Evolutionary conservation across 78 protist genomes (phyloP).

Genomic region (Polysphondylium violaceum): DNA sequence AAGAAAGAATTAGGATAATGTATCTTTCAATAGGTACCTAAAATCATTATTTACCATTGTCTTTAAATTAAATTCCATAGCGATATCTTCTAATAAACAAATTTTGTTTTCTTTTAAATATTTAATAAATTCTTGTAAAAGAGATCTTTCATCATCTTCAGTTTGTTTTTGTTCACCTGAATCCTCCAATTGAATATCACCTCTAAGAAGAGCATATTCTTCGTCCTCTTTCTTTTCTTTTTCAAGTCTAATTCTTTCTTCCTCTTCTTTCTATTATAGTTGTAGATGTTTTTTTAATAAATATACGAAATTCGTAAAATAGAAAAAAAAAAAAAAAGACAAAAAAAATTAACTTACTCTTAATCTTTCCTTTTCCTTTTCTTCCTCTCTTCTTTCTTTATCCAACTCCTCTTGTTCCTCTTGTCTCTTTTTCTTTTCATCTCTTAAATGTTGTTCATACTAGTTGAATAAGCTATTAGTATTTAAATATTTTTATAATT

Average conservation of each 20-base stretch:
- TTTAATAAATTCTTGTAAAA: conserved; percentile 34
- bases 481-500: too few relatives aligned
- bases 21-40: not conserved
- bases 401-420: conserved; percentile 31
- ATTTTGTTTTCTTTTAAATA: conserved; percentile 70
- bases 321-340: not conserved
- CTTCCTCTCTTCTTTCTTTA: conserved; percentile 45
- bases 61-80: conserved; percentile 66
- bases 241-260: conserved; percentile 38
- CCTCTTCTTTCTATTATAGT: too few relatives aligned
- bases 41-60: conserved; percentile 8
- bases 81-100: conserved; percentile 56
- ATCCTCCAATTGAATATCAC: conserved; percentile 29
- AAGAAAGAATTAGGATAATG: not conserved
- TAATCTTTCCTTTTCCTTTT: conserved; percentile 52
- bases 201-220: conserved; percentile 45
- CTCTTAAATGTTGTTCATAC: conserved; percentile 45
- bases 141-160: conserved; percentile 26
- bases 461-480: not conserved
- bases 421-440: conserved; percentile 71
- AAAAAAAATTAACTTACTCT: too few relatives aligned
- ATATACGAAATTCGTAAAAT: not conserved
- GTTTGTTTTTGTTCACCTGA: not conserved
- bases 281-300: not conserved
- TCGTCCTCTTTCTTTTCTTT: conserved; percentile 78